These are phyloP conservation scores for Delonix regia DNA, from an alignment of 306 rosid genomes.

Conservation along the genomic window DNA sequence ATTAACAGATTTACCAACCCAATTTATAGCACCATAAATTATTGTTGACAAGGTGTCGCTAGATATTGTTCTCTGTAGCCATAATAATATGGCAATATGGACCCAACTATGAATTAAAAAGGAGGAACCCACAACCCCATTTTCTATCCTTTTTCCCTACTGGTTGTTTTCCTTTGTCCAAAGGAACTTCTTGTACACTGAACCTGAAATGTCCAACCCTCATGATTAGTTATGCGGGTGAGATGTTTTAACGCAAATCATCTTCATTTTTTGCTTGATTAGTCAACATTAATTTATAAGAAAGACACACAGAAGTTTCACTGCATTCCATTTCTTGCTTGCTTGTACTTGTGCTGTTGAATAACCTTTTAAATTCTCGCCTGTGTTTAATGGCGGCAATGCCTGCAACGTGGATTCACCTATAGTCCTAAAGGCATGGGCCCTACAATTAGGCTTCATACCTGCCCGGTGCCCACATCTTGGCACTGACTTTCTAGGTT, in stretches of 20 bases:
- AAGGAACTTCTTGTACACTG: not conserved
- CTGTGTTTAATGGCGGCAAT: too few species aligned
- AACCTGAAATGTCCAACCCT: not conserved
- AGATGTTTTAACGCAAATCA: too few species aligned
- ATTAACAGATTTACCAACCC: not conserved
- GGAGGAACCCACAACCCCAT: not conserved
- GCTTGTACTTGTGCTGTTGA: not conserved
- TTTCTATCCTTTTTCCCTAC: not conserved
- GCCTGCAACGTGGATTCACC: not conserved
- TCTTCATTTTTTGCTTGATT: too few species aligned
- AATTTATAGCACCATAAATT: constrained; percentile 4
- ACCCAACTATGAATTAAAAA: not conserved
- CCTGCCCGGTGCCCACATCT: not conserved
- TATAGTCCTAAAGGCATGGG: not conserved
- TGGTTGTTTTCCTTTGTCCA: not conserved
- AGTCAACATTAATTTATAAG: too few species aligned
- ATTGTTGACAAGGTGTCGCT: not conserved
- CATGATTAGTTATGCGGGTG: not conserved
- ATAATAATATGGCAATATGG: not conserved
- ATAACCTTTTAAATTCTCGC: not conserved
- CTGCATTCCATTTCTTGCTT: not conserved
- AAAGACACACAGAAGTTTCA: too few species aligned
- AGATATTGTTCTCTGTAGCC: not conserved
- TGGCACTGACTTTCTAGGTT: not conserved
- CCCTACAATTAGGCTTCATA: not conserved